Percentiles rank a stretch among this genome's conserved stretches.
Conservation (phyloP, 2,329 filamentous ascomycete species). For the Onygena corvina region DNA sequence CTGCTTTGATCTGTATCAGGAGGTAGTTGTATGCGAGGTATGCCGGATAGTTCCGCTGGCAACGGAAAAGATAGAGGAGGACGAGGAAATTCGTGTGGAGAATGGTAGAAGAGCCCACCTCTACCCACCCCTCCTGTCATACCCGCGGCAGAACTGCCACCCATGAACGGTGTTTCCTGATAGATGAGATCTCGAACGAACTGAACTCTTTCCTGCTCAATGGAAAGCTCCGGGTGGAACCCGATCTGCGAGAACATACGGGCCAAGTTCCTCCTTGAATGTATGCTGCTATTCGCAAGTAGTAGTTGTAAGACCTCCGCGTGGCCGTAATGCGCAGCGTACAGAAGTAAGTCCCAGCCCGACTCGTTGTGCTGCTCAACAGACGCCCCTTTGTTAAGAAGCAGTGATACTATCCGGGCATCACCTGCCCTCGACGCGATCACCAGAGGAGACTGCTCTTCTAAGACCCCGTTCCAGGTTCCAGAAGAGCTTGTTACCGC, state of each 20-base stretch:
- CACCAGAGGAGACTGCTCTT: slow-evolving; percentile 24
- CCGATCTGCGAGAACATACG: slow-evolving; percentile 2
- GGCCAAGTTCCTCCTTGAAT: slow-evolving; percentile 10
- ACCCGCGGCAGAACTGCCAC: neutral
- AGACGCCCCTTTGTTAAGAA: slow-evolving; percentile 23
- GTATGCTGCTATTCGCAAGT: slow-evolving; percentile 19
- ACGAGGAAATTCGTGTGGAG: neutral
- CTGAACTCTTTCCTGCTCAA: slow-evolving; percentile 16
- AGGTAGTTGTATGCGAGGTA: neutral
- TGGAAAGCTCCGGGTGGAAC: neutral
- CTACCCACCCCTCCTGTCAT: neutral
- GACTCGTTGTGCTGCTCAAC: slow-evolving; percentile 26
- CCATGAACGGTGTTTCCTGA: neutral
- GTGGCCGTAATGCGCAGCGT: slow-evolving; percentile 31
- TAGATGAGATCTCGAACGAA: slow-evolving; percentile 7
- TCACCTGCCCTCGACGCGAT: neutral
- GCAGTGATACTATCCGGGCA: slow-evolving; percentile 3
- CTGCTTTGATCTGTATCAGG: too few species aligned
- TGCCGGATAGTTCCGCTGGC: neutral
- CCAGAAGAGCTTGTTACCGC: slow-evolving; percentile 19
- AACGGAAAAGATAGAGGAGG: neutral
- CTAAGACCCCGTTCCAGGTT: slow-evolving; percentile 17
- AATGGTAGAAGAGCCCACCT: neutral
- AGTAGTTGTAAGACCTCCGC: slow-evolving; percentile 25
- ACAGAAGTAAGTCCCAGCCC: slow-evolving; percentile 29